Percentiles rank a stretch among this genome's conserved stretches.
Evolutionary conservation across 225 moss, liverwort and hornwort species (phyloP).

Genomic region (Takakia lepidozioides): DNA sequence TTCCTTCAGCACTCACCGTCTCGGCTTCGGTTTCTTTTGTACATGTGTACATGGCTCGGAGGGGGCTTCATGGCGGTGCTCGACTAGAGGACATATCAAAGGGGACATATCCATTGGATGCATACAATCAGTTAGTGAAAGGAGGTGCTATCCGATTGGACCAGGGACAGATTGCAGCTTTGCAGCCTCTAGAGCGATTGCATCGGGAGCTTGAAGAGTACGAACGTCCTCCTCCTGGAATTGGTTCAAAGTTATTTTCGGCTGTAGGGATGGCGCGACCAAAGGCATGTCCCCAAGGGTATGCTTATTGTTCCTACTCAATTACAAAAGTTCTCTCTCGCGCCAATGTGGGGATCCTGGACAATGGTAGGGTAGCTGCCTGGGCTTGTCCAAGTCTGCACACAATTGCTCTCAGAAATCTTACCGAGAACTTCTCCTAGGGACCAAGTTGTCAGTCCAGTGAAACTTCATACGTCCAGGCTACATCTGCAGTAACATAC

Average conservation of each 20-base stretch:
- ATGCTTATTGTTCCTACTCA: constrained; percentile 9
- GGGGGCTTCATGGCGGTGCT: constrained; percentile 28
- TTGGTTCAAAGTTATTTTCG: constrained; percentile 52
- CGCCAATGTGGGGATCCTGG: too few species aligned
- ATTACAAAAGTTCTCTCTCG: too few species aligned
- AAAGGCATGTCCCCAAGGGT: constrained; percentile 54
- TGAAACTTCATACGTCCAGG: too few species aligned
- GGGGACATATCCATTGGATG: constrained; percentile 64
- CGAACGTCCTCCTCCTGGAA: constrained; percentile 11
- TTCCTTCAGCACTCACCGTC: too few species aligned
- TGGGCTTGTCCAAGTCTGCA: too few species aligned
- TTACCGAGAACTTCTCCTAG: too few species aligned
- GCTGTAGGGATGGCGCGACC: constrained; percentile 38
- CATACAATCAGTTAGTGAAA: constrained; percentile 70
- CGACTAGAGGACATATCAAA: constrained; percentile 49
- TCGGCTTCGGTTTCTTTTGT: too few species aligned
- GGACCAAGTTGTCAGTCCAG: too few species aligned
- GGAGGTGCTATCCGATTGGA: constrained; percentile 56
- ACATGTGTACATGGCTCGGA: too few species aligned
- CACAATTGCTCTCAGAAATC: too few species aligned
- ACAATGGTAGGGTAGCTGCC: too few species aligned
- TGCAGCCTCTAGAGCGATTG: constrained; percentile 27
- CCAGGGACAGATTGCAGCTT: constrained; percentile 45
- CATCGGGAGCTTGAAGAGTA: constrained; percentile 29
- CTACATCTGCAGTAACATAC: too few species aligned